phyloP scores from a whole-genome alignment of 1,284 basidiomycete species.

The Pseudozyma thailandica region DNA sequence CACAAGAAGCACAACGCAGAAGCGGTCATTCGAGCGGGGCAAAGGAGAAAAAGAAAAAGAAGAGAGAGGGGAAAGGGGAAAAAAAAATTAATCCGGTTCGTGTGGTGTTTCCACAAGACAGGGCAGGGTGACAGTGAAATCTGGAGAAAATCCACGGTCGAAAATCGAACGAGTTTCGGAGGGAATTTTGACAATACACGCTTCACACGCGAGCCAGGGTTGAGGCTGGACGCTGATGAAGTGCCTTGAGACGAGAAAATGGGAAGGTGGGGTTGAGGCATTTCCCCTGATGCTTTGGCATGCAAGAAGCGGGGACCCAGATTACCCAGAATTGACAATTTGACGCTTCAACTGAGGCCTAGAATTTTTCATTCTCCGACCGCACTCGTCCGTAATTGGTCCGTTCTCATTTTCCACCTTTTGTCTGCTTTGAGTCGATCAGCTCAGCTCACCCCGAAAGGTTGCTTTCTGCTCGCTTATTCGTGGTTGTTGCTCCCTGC shows the following conservation, averaged over 20 bases:
- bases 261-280: background rate
- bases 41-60: background rate
- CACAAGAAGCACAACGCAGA: no score
- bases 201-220: background rate
- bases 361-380: conserved; percentile 27
- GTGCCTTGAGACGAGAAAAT: background rate
- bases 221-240: no score
- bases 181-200: background rate
- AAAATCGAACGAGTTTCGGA: conserved; percentile 18
- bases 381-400: conserved; percentile 9
- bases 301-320: conserved; percentile 27
- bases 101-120: no score
- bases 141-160: conserved; percentile 5
- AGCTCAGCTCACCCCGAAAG: no score
- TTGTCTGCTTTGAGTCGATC: no score
- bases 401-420: background rate
- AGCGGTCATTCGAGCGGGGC: conserved; percentile 10
- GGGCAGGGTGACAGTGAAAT: no score
- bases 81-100: no score
- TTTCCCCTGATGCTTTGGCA: background rate
- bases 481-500: background rate
- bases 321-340: conserved; percentile 8
- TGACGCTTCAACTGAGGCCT: conserved; percentile 18
- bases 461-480: conserved; percentile 2
- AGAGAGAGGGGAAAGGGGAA: background rate